These are phyloP conservation scores for Encephalitozoon cuniculi DNA, from an alignment of 371 early-diverging fungal genomes.

Conservation along the genomic window DNA sequence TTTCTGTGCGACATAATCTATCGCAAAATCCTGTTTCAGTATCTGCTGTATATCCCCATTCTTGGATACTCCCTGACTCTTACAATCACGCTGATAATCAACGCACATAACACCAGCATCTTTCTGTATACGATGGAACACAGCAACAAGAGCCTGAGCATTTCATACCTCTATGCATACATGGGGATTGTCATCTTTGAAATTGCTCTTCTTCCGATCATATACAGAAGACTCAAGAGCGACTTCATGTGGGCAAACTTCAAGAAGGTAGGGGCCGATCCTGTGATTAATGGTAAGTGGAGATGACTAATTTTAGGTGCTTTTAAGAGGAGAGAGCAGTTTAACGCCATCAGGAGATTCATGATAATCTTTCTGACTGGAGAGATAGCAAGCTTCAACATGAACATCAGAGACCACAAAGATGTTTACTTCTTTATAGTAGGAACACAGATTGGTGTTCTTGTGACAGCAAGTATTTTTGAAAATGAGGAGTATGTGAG, in stretches of 20 bases:
- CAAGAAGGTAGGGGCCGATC: conserved; percentile 6
- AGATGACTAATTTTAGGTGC: conserved; percentile 1
- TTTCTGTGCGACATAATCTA: background rate
- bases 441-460: background rate
- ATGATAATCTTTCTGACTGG: background rate
- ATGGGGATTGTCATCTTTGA: background rate
- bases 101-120: background rate
- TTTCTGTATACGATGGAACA: background rate
- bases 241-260: conserved; percentile 7
- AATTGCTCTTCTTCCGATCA: background rate
- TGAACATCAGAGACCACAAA: background rate
- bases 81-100: background rate
- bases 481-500: background rate
- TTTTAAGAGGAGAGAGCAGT: background rate
- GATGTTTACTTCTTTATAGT: background rate
- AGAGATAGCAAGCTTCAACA: background rate
- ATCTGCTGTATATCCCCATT: background rate
- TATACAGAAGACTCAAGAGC: background rate
- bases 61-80: background rate
- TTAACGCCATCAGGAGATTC: background rate
- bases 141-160: background rate
- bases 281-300: background rate
- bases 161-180: background rate
- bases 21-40: background rate
- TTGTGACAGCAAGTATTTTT: background rate